phyloP scores from a whole-genome alignment of 2,329 filamentous ascomycete species.

The Hypoxylon sp. region DNA sequence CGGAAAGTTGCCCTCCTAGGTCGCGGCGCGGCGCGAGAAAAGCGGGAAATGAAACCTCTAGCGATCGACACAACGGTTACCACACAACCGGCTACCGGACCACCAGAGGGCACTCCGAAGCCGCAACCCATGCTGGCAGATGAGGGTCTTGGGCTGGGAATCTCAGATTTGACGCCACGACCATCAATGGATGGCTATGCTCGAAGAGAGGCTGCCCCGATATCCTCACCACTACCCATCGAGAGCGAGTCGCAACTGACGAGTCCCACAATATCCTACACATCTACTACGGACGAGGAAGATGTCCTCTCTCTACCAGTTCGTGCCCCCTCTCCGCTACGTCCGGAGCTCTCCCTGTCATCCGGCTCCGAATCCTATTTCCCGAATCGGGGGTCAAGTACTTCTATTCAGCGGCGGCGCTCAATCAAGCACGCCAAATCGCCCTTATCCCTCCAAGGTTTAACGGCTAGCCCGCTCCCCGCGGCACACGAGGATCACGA shows the following conservation, averaged over 20 bases:
- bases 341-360: conserved; percentile 62
- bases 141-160: conserved; percentile 63
- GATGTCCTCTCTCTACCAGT: conserved; percentile 77
- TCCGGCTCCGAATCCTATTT: conserved; percentile 77
- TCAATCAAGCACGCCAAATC: conserved; percentile 71
- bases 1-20: conserved; percentile 89
- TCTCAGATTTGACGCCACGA: conserved; percentile 63
- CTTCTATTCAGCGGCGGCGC: conserved; percentile 62
- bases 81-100: conserved; percentile 43
- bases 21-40: conserved; percentile 75
- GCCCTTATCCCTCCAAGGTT: conserved; percentile 70
- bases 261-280: conserved; percentile 72
- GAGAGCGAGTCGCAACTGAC: conserved; percentile 56
- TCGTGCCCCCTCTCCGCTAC: conserved; percentile 61
- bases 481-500: conserved; percentile 78
- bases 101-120: conserved; percentile 45
- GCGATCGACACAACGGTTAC: conserved; percentile 57
- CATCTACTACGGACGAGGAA: conserved; percentile 88
- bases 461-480: conserved; percentile 65
- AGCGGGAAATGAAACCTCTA: conserved; percentile 66
- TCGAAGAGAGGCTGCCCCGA: conserved; percentile 47
- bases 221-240: conserved; percentile 41
- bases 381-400: conserved; percentile 52
- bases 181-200: conserved; percentile 64
- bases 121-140: conserved; percentile 36